Conservation (phyloP, 2,329 filamentous ascomycete genomes). For the Colletotrichum shisoi region DNA sequence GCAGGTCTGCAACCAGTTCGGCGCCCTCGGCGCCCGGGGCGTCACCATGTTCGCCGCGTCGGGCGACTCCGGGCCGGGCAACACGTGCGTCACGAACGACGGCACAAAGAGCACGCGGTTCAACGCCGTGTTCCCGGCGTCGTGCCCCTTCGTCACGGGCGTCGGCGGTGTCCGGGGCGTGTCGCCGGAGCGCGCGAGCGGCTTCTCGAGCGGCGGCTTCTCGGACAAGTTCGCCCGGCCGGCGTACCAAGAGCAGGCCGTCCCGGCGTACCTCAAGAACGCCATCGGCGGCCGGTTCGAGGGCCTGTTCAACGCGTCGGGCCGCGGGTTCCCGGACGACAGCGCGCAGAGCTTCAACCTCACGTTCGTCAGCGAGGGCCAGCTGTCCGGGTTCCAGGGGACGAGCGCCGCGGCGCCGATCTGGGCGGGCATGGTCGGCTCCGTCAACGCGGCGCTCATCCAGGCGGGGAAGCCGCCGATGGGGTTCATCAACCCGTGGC, state of each 20-base stretch:
- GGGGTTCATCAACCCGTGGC: conserved; percentile 70
- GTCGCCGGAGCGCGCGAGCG: conserved; percentile 61
- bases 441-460: conserved; percentile 70
- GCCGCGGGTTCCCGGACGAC: conserved; percentile 69
- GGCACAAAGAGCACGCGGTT: conserved; percentile 48
- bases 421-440: conserved; percentile 67
- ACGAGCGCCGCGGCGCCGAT: conserved; percentile 66
- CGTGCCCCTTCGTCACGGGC: conserved; percentile 68
- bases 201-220: conserved; percentile 62
- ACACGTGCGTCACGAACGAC: conserved; percentile 50
- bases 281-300: conserved; percentile 58
- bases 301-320: conserved; percentile 54
- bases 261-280: conserved; percentile 53
- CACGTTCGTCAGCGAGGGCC: conserved; percentile 44
- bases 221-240: conserved; percentile 57
- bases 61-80: conserved; percentile 58
- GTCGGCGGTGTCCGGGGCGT: conserved; percentile 65
- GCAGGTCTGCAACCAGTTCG: conserved; percentile 64
- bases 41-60: conserved; percentile 71
- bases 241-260: conserved; percentile 56
- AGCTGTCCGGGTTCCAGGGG: conserved; percentile 22
- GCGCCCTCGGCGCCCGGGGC: conserved; percentile 70
- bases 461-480: conserved; percentile 59
- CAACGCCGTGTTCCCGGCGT: conserved; percentile 50
- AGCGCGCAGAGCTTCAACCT: conserved; percentile 51